Evolutionary conservation across 306 rosid genomes (phyloP), one percentile per base, ranked within the genome.

Genomic region (Spatholobus suberectus): DNA sequence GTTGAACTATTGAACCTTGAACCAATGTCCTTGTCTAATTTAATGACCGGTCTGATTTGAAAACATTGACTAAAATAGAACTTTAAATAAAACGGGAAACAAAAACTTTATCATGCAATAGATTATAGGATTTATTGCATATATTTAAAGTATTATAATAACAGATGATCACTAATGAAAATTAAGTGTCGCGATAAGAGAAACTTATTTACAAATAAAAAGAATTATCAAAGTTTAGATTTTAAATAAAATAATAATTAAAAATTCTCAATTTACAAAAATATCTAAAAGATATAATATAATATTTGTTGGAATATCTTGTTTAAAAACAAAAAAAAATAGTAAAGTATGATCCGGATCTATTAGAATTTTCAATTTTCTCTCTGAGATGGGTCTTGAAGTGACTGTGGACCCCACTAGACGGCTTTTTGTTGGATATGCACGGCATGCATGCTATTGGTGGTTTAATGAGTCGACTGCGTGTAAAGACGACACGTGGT

Each of bases 341-440:
- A 8, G 29, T 35, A n/a, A 37, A 18, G 27, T 5, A 5, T 38
- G 73, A 68, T 38, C 47, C 51, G 52, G 73, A 68, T 68, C 51
- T 52, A 38, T 49, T 23, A n/a, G 80, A 75, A 57, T 57, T 9
- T 37, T 11, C 0, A 21, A 4, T 11, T 24, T 57, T 23, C 32
- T 23, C 34, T 20, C 0, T 24, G 17, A 11, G 14, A 46, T 17
- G 69, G 68, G 74, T 17, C 81, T 73, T 11, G 66, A 13, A 78
- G 57, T 26, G n/a, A 40, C 17, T 47, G 1, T n/a, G 82, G 86
- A 29, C 62, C 88, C 83, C 79, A 73, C 43, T 3, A 34, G 77
- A 17, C n/a, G 24, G 76, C 74, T 37, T 82, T 81, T 75, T 52
- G 90, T 85, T 87, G 84, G 90, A 83, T 69, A 84, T 86, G 85